Conservation (phyloP, 176 grass and related monocot genomes). For the Themeda triandra region DNA sequence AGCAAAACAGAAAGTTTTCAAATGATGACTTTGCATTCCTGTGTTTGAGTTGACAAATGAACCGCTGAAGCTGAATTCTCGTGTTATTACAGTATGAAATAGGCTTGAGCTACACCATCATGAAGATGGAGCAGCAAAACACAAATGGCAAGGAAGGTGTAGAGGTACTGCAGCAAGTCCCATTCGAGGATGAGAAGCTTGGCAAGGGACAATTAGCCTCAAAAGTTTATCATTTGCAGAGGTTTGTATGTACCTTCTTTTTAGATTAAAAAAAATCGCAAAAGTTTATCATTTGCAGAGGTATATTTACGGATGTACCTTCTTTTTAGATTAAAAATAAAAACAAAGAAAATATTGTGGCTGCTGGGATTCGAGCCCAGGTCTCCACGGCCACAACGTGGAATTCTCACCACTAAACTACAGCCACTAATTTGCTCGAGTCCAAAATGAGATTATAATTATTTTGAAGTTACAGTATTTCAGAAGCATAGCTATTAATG, state of each 20-base stretch:
- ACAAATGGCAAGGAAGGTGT: conserved; percentile 82
- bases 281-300: neutral
- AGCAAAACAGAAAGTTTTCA: neutral
- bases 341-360: neutral
- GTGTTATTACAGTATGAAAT: conserved; percentile 65
- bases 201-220: conserved; percentile 77
- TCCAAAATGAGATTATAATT: neutral
- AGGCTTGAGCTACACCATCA: conserved; percentile 71
- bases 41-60: neutral
- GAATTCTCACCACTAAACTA: conserved; percentile 98
- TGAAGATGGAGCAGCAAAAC: conserved; percentile 97
- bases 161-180: conserved; percentile 58
- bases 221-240: conserved; percentile 80
- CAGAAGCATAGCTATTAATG: neutral
- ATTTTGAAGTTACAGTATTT: too few species aligned
- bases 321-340: neutral
- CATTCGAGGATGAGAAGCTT: conserved; percentile 76
- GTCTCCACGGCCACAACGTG: conserved; percentile 87
- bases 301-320: neutral
- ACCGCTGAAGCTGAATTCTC: neutral
- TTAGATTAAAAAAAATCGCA: neutral
- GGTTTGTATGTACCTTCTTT: conserved; percentile 31
- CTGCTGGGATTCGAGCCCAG: conserved; percentile 87
- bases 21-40: neutral
- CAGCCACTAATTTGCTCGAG: conserved; percentile 14